Evolutionary conservation across 495 filamentous ascomycete species (phyloP), one percentile per base, ranked within the genome.

Genomic region (Xylona heveae): DNA sequence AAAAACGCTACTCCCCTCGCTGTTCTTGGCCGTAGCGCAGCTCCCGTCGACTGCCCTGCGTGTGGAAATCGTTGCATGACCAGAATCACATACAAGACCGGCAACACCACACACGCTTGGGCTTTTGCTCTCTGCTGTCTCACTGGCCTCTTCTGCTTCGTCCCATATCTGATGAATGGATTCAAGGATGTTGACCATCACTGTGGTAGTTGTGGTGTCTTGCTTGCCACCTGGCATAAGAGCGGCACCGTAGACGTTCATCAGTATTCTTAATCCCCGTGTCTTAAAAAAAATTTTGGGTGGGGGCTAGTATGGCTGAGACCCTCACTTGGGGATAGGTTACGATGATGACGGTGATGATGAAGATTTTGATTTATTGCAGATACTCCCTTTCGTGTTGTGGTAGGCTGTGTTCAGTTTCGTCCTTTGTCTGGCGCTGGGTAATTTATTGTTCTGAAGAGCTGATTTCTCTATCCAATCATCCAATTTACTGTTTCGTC

Each of bases 171-270:
- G 33, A 50, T 63, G 39, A 47, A 53, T 7, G 48, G 46, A 19
- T 49, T 66, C 19, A 67, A 67, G 42, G 61, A 67, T 38, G 53
- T 59, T 1, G 44, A 62, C 35, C 63, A 67, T 38, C 51, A 52
- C 20, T 67, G 63, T 33, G 60, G 59, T 3, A 45, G 56, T 13
- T 67, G 63, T 35, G 51, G 54, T 28, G 44, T 47, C 2, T 40
- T 56, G 34, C 53, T 67, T 17, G 62, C 61, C 4, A 57, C 45
- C 1, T 66, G 58, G 57, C 60, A 67, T 47, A 54, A 53, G n/a
- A 64, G 58, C 37, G 62, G 62, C 1, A 44, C 48, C 29, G 49
- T 55, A 1, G 49, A 58, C 22, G 53, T 66, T 6, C 48, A 61
- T 34, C 33, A 28, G n/a, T n/a, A n/a, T n/a, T n/a, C n/a, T n/a